These are phyloP conservation scores for Diaporthe citrichinensis DNA, from an alignment of 2,329 filamentous ascomycete genomes.

Conservation along the genomic window DNA sequence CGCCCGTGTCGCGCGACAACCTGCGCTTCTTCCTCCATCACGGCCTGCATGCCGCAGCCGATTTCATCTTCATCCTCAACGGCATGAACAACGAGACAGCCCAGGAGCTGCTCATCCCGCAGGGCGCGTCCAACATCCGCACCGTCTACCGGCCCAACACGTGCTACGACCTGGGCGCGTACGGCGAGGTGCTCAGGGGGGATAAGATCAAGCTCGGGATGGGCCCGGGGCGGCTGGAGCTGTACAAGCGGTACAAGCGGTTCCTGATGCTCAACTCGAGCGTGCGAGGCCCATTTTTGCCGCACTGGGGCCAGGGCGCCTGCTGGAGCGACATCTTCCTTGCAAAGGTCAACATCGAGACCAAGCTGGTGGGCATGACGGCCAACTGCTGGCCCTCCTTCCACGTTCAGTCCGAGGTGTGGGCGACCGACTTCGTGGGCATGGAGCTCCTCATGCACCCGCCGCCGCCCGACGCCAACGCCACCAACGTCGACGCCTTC, in stretches of 20 bases:
- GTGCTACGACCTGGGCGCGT: conserved; percentile 54
- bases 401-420: conserved; percentile 56
- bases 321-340: conserved; percentile 56
- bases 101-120: conserved; percentile 46
- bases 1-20: conserved; percentile 50
- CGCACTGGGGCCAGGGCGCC: conserved; percentile 49
- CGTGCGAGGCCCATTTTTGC: conserved; percentile 55
- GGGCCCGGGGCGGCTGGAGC: conserved; percentile 43
- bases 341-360: conserved; percentile 45
- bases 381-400: conserved; percentile 52
- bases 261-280: conserved; percentile 55
- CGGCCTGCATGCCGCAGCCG: conserved; percentile 54
- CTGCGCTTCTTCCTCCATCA: conserved; percentile 54
- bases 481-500: conserved; percentile 44
- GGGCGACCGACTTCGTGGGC: conserved; percentile 55
- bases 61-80: conserved; percentile 58
- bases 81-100: conserved; percentile 49
- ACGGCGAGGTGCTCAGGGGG: conserved; percentile 52
- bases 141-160: conserved; percentile 50
- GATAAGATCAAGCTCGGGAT: conserved; percentile 28
- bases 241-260: conserved; percentile 53
- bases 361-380: conserved; percentile 55
- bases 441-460: conserved; percentile 54
- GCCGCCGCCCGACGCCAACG: conserved; percentile 41
- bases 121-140: conserved; percentile 49